These are phyloP conservation scores for Ceratocystis cacaofunesta DNA, from an alignment of 2,329 filamentous ascomycete genomes.

Conservation along the genomic window DNA sequence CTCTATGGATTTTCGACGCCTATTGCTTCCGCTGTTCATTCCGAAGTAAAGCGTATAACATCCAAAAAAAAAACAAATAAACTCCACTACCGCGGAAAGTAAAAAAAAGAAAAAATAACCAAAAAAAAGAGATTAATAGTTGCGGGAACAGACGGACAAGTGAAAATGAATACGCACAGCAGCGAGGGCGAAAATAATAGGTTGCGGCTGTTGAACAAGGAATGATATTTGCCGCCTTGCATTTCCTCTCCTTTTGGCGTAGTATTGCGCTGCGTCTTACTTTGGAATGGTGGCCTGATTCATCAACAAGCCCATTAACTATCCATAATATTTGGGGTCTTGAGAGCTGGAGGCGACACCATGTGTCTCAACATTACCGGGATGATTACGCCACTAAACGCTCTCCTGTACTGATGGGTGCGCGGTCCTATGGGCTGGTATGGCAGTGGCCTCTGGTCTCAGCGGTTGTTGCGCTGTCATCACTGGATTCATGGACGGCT, in stretches of 20 bases:
- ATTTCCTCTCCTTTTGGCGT: not conserved
- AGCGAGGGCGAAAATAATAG: not conserved
- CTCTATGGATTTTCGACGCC: not conserved
- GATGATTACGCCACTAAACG: not conserved
- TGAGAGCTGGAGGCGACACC: not conserved
- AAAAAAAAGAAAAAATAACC: not conserved
- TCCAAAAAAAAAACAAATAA: not conserved
- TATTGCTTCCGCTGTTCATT: not conserved
- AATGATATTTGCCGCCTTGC: not conserved
- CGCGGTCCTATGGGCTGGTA: not conserved
- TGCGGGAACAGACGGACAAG: not conserved
- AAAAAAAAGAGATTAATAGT: not conserved
- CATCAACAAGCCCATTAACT: not conserved
- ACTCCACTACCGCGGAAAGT: not conserved
- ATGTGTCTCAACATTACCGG: not conserved
- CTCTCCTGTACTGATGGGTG: not conserved
- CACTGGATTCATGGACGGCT: not conserved
- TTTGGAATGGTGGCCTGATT: not conserved
- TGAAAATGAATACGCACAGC: not conserved
- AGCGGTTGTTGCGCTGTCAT: not conserved
- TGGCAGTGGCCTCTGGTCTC: not conserved
- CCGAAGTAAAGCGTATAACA: not conserved
- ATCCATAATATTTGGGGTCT: not conserved
- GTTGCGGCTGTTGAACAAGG: not conserved
- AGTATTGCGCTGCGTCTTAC: too few relatives aligned